Conservation (phyloP, 495 filamentous ascomycete genomes). For the Parmelia sp. region DNA sequence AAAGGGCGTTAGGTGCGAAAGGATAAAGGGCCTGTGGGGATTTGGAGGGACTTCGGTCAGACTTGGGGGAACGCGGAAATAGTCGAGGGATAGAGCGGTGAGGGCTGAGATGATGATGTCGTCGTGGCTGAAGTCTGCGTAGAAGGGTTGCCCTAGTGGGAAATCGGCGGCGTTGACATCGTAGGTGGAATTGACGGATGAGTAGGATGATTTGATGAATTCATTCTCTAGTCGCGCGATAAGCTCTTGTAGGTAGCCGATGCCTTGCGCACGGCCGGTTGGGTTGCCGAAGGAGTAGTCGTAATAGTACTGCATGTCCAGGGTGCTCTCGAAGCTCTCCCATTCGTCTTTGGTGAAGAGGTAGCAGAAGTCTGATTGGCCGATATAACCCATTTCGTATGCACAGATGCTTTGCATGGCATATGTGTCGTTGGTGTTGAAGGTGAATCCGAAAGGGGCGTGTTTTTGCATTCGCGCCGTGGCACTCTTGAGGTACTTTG, state of each 20-base stretch:
- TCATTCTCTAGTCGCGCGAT: constrained; percentile 33
- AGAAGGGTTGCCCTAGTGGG: constrained; percentile 41
- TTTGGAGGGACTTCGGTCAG: constrained; percentile 33
- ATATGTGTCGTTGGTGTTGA: constrained; percentile 38
- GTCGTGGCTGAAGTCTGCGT: constrained; percentile 45
- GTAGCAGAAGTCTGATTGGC: constrained; percentile 32
- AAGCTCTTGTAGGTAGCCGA: constrained; percentile 40
- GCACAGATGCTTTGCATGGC: constrained; percentile 41
- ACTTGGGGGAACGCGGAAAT: constrained; percentile 32
- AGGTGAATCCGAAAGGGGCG: constrained; percentile 32
- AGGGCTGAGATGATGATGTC: constrained; percentile 40
- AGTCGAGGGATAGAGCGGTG: constrained; percentile 40
- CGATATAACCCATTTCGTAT: constrained; percentile 35
- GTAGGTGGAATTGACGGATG: constrained; percentile 36
- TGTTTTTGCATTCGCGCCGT: constrained; percentile 31
- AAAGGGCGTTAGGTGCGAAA: constrained; percentile 36
- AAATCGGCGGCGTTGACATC: constrained; percentile 38
- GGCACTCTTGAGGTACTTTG: constrained; percentile 31
- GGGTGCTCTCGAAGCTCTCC: constrained; percentile 37
- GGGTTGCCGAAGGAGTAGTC: constrained; percentile 37
- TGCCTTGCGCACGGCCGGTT: constrained; percentile 37
- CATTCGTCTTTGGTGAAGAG: constrained; percentile 38
- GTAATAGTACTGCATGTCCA: constrained; percentile 38
- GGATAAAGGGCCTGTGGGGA: constrained; percentile 32
- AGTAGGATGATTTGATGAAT: constrained; percentile 33